Evolutionary conservation across 257 asterid species (phyloP).

Genomic region (Marsdenia floribunda): DNA sequence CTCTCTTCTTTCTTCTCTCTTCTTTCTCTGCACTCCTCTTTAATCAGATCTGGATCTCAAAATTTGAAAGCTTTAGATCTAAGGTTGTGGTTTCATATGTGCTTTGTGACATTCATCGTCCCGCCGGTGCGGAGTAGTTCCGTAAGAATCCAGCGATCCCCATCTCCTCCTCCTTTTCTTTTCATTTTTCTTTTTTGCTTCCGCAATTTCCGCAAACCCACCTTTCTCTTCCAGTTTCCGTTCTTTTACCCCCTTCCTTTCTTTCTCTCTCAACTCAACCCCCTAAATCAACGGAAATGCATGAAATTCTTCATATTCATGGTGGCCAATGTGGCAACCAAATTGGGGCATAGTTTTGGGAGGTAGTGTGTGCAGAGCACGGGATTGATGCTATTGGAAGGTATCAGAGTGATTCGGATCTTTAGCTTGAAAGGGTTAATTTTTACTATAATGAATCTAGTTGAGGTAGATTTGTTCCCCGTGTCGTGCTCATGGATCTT

Average conservation of each 20-base stretch:
- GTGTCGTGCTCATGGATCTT: slow-evolving; percentile 51
- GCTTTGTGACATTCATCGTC: too few relatives aligned
- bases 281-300: slow-evolving; percentile 21
- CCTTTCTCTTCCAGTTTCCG: neutral
- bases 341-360: slow-evolving; percentile 49
- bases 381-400: slow-evolving; percentile 43
- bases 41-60: too few relatives aligned
- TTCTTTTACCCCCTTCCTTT: neutral
- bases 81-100: too few relatives aligned
- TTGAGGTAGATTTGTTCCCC: slow-evolving; percentile 41
- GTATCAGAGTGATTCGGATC: slow-evolving; percentile 35
- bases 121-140: too few relatives aligned
- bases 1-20: too few relatives aligned
- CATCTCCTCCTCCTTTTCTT: too few relatives aligned
- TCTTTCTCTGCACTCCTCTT: too few relatives aligned
- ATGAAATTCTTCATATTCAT: slow-evolving; percentile 50
- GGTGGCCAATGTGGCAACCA: slow-evolving; percentile 58
- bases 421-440: slow-evolving; percentile 39
- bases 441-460: slow-evolving; percentile 46
- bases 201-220: neutral
- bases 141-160: too few relatives aligned
- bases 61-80: too few relatives aligned
- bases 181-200: too few relatives aligned
- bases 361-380: slow-evolving; percentile 44
- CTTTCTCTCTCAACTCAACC: neutral